Evolutionary conservation across 371 early-diverging fungal genomes (phyloP).

Genomic region (Chytridiales sp.): DNA sequence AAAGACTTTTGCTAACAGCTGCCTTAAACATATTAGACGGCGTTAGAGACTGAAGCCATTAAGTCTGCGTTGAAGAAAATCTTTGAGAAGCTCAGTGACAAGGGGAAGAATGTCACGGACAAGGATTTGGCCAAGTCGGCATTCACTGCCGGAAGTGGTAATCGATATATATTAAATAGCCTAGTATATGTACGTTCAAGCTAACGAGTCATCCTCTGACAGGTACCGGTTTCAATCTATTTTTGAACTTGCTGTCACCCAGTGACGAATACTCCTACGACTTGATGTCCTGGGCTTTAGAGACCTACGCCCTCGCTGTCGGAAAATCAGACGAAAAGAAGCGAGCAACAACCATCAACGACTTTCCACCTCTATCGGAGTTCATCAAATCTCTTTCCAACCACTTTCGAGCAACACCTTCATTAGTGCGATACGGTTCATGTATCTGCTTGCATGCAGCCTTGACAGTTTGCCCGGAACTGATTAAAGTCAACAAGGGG

Average conservation of each 20-base stretch:
- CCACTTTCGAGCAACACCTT: slow-evolving; percentile 47
- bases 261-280: slow-evolving; percentile 51
- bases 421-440: slow-evolving; percentile 51
- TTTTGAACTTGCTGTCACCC: slow-evolving; percentile 43
- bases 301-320: slow-evolving; percentile 30
- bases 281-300: slow-evolving; percentile 51
- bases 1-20: background rate
- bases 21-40: slow-evolving; percentile 29
- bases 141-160: background rate
- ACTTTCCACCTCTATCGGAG: slow-evolving; percentile 32
- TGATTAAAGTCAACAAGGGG: slow-evolving; percentile 27
- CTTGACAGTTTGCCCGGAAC: slow-evolving; percentile 33
- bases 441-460: slow-evolving; percentile 44
- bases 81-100: slow-evolving; percentile 40
- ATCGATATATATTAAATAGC: slow-evolving; percentile 1
- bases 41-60: slow-evolving; percentile 42
- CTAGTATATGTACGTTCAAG: too few relatives aligned
- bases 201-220: background rate
- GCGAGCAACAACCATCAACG: slow-evolving; percentile 1
- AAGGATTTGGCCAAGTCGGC: background rate
- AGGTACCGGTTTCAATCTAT: slow-evolving; percentile 35
- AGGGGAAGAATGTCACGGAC: slow-evolving; percentile 10
- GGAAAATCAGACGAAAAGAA: slow-evolving; percentile 1
- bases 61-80: slow-evolving; percentile 43
- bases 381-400: slow-evolving; percentile 44